These are phyloP conservation scores for Dalechampia spathulata DNA, from an alignment of 441 rosid species.

Conservation along the genomic window DNA sequence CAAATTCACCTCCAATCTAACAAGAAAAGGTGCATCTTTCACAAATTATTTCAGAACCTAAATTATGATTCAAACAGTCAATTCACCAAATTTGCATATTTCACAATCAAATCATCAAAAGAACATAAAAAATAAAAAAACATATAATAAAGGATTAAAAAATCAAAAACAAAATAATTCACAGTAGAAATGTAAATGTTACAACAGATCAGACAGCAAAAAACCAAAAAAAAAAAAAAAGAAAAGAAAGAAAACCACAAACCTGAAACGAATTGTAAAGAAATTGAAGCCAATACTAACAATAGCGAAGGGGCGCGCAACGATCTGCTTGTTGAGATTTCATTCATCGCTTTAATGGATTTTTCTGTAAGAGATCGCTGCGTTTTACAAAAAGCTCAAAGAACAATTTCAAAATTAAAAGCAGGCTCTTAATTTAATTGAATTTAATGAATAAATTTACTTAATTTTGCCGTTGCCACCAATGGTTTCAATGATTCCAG, in stretches of 20 bases:
- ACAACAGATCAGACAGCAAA: too few species aligned
- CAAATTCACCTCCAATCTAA: neutral
- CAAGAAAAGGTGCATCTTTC: too few species aligned
- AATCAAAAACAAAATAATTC: neutral
- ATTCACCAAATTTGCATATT: neutral
- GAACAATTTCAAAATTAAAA: too few species aligned
- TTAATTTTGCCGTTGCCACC: slow-evolving; percentile 5
- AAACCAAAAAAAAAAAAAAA: neutral
- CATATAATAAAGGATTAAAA: neutral
- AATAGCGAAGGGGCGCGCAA: slow-evolving; percentile 18
- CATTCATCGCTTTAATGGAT: slow-evolving; percentile 30
- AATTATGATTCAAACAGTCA: neutral
- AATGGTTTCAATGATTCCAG: neutral
- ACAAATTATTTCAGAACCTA: too few species aligned
- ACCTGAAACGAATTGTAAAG: slow-evolving; percentile 60
- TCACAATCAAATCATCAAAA: neutral
- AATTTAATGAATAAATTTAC: too few species aligned
- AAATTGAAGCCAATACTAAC: slow-evolving; percentile 37
- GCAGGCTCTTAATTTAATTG: too few species aligned
- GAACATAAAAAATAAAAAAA: neutral
- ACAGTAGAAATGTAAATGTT: too few species aligned
- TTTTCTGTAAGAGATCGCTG: neutral
- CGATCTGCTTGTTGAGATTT: slow-evolving; percentile 31
- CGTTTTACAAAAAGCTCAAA: slow-evolving; percentile 1
- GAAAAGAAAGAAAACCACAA: slow-evolving; percentile 17